Base-by-base conservation (phyloP, 2,329 filamentous ascomycete genomes). In the Endocalyx cinctus region DNA sequence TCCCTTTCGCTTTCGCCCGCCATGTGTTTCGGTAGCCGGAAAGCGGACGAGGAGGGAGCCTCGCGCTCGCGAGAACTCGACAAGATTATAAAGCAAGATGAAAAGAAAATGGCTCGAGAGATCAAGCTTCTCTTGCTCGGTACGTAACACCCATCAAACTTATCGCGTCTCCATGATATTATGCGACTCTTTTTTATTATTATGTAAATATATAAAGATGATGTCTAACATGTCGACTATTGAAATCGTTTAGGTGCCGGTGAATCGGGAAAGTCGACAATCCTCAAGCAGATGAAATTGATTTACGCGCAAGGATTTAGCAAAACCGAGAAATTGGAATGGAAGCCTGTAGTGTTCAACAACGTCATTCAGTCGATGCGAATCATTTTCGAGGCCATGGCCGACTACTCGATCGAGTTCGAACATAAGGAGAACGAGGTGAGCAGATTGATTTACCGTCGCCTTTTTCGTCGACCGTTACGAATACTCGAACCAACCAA, bases 231-330 rank as follows among this genome's bases (percentile, higher is more conserved):
- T n/a, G n/a, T 8, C 45, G 26, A 46, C 34, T 35, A 38, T 27
- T 22, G 14, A 33, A 40, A 45, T 35, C 37, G 23, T 44, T 44
- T 49, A 96, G 89, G 90, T 61, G 90, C 90, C 52, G 90, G 90
- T 57, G 90, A 97, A 66, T 92, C 84, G 38, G 87, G 90, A 46
- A 97, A 97, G 66, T 96, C 90, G 7, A 97, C 90, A 2, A 89
- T 97, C 39, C 77, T 97, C 46, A 97, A 97, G 69, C 90, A 97
- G 71, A 97, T 98, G 92, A 90, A 90, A 61, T 81, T 98, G 62
- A 96, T 98, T 51, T 92, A 97, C 60, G 81, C 87, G 11, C 82
- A 88, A 60, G 90, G 92, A 31, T 97, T 97, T 67, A 87, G 80
- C 54, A 84, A 86, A 52, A 80, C 78, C 45, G 92, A 97, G 62